A percentile compares a stretch with the other conserved stretches of the same genome.
Conservation (phyloP, 139 green algal species). For the Chlamydomonas sphaeroides region DNA sequence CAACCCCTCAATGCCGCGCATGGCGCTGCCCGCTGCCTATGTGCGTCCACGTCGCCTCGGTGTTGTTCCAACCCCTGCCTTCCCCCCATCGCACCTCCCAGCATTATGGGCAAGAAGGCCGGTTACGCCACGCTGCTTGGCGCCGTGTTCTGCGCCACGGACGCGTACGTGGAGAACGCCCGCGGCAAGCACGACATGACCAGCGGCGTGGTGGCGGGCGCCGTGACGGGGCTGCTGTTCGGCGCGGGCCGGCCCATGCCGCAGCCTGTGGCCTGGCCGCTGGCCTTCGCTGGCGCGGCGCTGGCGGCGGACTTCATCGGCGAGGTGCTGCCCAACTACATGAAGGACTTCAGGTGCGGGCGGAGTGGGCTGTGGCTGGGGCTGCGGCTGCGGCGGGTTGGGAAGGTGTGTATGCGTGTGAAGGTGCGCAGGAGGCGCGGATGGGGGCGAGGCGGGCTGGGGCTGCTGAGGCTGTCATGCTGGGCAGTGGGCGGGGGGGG, state of each 20-base stretch:
- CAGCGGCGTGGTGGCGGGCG: constrained; percentile 47
- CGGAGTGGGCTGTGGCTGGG: too few species aligned
- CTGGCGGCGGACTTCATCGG: constrained; percentile 40
- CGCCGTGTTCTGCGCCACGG: constrained; percentile 50
- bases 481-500: too few species aligned
- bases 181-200: constrained; percentile 50
- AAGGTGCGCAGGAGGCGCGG: too few species aligned
- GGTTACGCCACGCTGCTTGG: constrained; percentile 38
- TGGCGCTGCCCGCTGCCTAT: too few species aligned
- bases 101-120: constrained; percentile 46
- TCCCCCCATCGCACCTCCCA: too few species aligned
- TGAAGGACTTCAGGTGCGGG: constrained; percentile 43
- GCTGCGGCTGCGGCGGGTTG: not conserved
- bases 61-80: too few species aligned
- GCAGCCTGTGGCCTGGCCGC: constrained; percentile 57
- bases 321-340: constrained; percentile 45
- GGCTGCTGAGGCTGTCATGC: too few species aligned
- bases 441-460: too few species aligned
- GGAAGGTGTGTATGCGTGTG: not conserved
- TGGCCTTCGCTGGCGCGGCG: constrained; percentile 37
- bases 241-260: constrained; percentile 41
- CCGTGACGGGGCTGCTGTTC: constrained; percentile 45
- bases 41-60: too few species aligned
- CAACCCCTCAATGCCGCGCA: too few species aligned
- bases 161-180: constrained; percentile 45